Percentiles rank a stretch among this genome's conserved stretches.
Evolutionary conservation across 1,139 yeast species (phyloP).

Genomic region (Sugiyamaella xylanicola): DNA sequence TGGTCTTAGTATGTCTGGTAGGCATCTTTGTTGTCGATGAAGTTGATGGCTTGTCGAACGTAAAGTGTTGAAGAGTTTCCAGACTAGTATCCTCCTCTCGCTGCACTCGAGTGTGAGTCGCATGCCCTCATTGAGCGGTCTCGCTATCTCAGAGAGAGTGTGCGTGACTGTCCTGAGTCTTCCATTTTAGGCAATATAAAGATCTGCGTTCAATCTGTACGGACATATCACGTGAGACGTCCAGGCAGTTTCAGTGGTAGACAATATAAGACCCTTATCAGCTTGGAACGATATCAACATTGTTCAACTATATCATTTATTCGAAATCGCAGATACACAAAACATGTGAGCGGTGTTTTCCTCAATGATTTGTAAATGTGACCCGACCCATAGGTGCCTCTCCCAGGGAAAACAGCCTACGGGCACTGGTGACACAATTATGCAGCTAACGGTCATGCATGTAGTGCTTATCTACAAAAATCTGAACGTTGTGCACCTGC

Average conservation of each 20-base stretch:
- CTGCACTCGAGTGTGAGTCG: slow-evolving; percentile 8
- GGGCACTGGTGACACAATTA: too few species aligned
- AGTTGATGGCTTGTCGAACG: slow-evolving; percentile 19
- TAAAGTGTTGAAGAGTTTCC: slow-evolving; percentile 12
- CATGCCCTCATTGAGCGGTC: neutral
- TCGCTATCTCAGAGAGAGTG: neutral
- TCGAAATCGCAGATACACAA: too few species aligned
- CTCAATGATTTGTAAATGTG: too few species aligned
- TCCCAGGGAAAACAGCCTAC: too few species aligned
- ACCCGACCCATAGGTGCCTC: too few species aligned
- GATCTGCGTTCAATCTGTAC: neutral
- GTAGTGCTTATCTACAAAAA: too few species aligned
- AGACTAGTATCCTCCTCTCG: slow-evolving; percentile 7
- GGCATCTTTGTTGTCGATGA: slow-evolving; percentile 60
- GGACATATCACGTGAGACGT: neutral
- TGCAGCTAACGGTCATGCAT: neutral
- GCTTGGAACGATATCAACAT: too few species aligned
- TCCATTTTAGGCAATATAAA: slow-evolving; percentile 1
- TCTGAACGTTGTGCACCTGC: too few species aligned
- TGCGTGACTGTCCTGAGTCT: slow-evolving; percentile 1
- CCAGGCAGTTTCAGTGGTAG: too few species aligned
- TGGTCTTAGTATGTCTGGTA: slow-evolving; percentile 98
- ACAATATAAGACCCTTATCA: too few species aligned
- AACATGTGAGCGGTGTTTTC: too few species aligned
- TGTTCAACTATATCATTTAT: too few species aligned